Base-by-base conservation (phyloP, 176 grass and related monocot genomes). In the Tillandsia leiboldiana region DNA sequence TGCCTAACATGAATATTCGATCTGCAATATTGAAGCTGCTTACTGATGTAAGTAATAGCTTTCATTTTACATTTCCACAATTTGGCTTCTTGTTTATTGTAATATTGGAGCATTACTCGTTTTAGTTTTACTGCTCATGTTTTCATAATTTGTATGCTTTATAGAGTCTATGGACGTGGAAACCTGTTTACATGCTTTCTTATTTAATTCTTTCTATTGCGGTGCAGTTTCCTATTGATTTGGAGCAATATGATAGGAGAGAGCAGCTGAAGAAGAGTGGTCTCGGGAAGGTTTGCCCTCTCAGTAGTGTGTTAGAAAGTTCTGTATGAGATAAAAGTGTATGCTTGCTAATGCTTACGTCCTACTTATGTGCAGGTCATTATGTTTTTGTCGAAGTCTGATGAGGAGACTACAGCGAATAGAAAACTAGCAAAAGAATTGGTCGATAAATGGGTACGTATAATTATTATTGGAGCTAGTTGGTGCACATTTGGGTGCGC, bases 231-330 rank as follows among this genome's bases (percentile, higher is more conserved):
- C 93, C 89, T 6, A 85, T 97, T 81, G 94, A 97, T 81, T 76
- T 97, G 28, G 94, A 97, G n/a, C 89, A 92, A 74, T 81, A 73
- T 64, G 89, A 93, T 58, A 87, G 89, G 81, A 92, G 66, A 69
- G 94, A 97, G 72, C 94, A 97, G 66, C 84, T 97, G 59, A 97
- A 97, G 77, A 92, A 86, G 70, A 97, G 94, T 75, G 94, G 94
- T n/a, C 69, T 97, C 58, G 94, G 94, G 70, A 97, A 97, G 94
- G 94, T 97, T 27, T 65, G 53, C 26, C 7, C 48, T 53, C 4
- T 20, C 18, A 51, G n/a, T 42, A 71, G 10, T 12, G 18, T 18
- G 9, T 49, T 71, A 49, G 20, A 20, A 70, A 26, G 33, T 14
- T 61, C 56, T 61, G 17, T 61, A 9, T 61, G 17, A 23, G 56